Conservation (phyloP, 1,139 yeast species). For the Candida tropicalis region DNA sequence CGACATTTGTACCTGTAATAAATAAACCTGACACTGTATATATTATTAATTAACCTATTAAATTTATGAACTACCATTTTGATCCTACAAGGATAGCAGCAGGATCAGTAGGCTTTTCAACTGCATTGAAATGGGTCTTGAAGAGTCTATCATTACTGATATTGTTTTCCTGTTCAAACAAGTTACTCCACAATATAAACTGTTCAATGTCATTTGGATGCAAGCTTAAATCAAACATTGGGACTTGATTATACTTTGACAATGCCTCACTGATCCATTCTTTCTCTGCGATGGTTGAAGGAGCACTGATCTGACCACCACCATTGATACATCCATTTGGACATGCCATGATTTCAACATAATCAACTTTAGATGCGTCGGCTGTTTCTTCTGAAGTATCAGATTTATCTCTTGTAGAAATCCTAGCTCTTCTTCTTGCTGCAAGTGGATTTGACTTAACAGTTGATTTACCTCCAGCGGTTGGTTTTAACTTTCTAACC, state of each 20-base stretch:
- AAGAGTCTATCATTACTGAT: conserved; percentile 41
- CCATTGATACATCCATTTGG: conserved; percentile 98
- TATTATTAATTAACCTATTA: not conserved
- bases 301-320: conserved; percentile 81
- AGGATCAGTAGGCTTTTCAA: conserved; percentile 55
- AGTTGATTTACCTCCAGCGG: conserved; percentile 18
- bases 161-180: conserved; percentile 34
- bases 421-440: conserved; percentile 44
- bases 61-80: conserved; percentile 34
- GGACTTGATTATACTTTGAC: conserved; percentile 32
- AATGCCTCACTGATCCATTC: conserved; percentile 44
- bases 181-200: conserved; percentile 32
- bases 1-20: no score
- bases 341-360: conserved; percentile 96
- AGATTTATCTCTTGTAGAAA: conserved; percentile 9
- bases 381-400: conserved; percentile 37
- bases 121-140: conserved; percentile 50
- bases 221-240: conserved; percentile 20
- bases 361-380: conserved; percentile 73
- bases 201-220: conserved; percentile 17
- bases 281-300: conserved; percentile 35
- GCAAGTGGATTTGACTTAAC: conserved; percentile 40
- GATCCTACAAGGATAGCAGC: conserved; percentile 45
- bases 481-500: conserved; percentile 75
- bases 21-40: no score